Evolutionary conservation across 2,329 filamentous ascomycete genomes (phyloP).

Genomic region (Fusarium brevicatenulatum): DNA sequence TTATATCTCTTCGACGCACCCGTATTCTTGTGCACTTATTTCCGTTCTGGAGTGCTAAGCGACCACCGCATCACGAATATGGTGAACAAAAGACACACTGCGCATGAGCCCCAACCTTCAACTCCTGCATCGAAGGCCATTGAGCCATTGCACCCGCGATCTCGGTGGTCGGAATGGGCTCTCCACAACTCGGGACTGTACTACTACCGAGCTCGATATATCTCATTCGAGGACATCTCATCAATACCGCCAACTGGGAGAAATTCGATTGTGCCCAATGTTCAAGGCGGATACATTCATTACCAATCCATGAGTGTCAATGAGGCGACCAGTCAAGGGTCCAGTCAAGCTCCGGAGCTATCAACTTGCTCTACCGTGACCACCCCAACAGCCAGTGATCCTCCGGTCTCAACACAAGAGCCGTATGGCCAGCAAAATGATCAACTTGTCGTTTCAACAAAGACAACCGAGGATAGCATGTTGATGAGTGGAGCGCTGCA

Average conservation of each 20-base stretch:
- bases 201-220: slow-evolving; percentile 40
- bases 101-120: slow-evolving; percentile 7
- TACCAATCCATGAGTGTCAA: slow-evolving; percentile 37
- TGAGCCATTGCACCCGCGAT: not conserved
- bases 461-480: not conserved
- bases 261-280: slow-evolving; percentile 34
- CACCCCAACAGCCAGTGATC: slow-evolving; percentile 4
- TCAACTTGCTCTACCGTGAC: slow-evolving; percentile 23
- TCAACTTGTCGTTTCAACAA: slow-evolving; percentile 12
- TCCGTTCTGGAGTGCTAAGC: not conserved
- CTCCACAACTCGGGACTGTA: slow-evolving; percentile 20
- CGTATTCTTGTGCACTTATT: not conserved
- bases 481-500: slow-evolving; percentile 34
- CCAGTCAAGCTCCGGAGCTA: slow-evolving; percentile 3
- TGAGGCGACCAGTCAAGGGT: not conserved
- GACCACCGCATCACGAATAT: slow-evolving; percentile 3
- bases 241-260: slow-evolving; percentile 25
- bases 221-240: slow-evolving; percentile 29
- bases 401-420: not conserved
- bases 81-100: slow-evolving; percentile 1
- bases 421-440: not conserved
- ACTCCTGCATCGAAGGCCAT: slow-evolving; percentile 4
- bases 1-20: slow-evolving; percentile 26
- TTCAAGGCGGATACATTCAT: slow-evolving; percentile 35
- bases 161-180: slow-evolving; percentile 35